Base-by-base conservation (phyloP, 1,139 yeast species). In the Wickerhamomyces sp. region DNA sequence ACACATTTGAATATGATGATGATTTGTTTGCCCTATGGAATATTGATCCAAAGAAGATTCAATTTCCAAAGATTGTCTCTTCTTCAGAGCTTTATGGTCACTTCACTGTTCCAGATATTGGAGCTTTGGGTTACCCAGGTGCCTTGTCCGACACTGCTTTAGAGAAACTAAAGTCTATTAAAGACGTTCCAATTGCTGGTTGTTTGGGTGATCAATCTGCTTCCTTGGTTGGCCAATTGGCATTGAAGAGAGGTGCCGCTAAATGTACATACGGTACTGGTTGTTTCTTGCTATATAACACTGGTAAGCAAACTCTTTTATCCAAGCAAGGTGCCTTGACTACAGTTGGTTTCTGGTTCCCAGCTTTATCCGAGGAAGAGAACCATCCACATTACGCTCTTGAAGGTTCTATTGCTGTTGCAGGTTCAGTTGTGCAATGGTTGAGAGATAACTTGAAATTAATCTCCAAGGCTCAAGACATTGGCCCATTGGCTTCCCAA, bases 221-320 rank as follows among this genome's bases (percentile, higher is more conserved):
- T 4, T 93, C 96, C 5, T 64, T 89, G 43, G 95, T 88, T 33
- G 97, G 97, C 23, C 96, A 89, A 61, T 63, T 86, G 59, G 96
- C 96, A 2, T 76, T 86, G 53, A 70, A 73, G 46, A 72, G 78
- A 22, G 96, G 96, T 38, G 77, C 83, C 35, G 96, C 96, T 27
- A 89, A 89, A 62, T 86, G 95, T 68, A 89, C 97, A n/a, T 89
- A 88, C 56, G 97, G 97, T 47, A 89, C 97, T 3, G 97, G 97
- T 45, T 87, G 95, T 59, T 89, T 89, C 71, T 62, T 89, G 45
- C 69, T 89, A 46, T 87, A 84, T 69, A 89, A 89, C 62, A 86
- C 95, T 4, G 97, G 97, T 37, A 60, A 68, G 22, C 59, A 67
- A 31, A 75, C 77, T 45, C 65, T 80, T 58, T 73, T 80, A 32